Conservation (phyloP, 306 rosid species). For the Quercus glauca region DNA sequence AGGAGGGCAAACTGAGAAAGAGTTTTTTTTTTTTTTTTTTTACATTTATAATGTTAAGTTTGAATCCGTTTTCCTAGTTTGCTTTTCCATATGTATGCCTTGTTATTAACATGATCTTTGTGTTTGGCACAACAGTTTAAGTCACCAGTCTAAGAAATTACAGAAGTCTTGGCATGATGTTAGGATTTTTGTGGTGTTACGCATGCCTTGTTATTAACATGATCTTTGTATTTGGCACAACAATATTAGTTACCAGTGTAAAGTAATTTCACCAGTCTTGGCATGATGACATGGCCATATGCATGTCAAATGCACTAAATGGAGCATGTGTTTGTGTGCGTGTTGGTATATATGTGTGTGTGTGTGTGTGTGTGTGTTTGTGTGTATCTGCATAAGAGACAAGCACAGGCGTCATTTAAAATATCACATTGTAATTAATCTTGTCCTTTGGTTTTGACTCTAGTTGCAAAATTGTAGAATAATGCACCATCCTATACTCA, state of each 20-base stretch:
- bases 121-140: neutral
- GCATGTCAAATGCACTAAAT: neutral
- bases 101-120: neutral
- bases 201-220: neutral
- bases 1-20: neutral
- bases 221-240: neutral
- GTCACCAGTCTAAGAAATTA: neutral
- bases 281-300: neutral
- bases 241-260: too few relatives aligned
- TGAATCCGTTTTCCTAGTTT: neutral
- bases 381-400: too few relatives aligned
- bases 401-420: too few relatives aligned
- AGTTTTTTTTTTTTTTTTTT: neutral
- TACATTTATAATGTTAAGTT: neutral
- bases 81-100: neutral
- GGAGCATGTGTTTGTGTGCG: neutral
- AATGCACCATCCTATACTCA: too few relatives aligned
- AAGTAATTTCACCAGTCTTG: neutral
- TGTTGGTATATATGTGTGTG: accelerated
- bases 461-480: too few relatives aligned
- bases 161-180: neutral
- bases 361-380: too few relatives aligned
- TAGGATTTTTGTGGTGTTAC: neutral
- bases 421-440: too few relatives aligned
- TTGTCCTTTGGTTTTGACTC: too few relatives aligned